A percentile compares a stretch with the other conserved stretches of the same genome.
Evolutionary conservation across 2,329 filamentous ascomycete species (phyloP).

Genomic region (Penicillium sp.): DNA sequence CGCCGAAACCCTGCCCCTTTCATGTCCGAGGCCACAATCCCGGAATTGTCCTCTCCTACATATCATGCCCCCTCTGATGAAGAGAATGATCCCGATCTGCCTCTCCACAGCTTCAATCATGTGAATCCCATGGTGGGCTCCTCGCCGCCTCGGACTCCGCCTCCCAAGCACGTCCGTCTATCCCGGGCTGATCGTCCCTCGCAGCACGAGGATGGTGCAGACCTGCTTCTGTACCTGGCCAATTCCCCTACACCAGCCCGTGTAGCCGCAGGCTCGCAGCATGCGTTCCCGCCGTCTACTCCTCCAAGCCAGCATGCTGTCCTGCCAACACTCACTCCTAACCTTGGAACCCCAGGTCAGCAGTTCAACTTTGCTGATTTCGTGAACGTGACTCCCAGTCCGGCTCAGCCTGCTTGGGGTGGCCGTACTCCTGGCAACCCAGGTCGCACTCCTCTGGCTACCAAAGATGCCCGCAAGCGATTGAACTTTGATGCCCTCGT

Average conservation of each 20-base stretch:
- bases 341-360: constrained; percentile 78
- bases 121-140: constrained; percentile 65
- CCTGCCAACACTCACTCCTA: constrained; percentile 59
- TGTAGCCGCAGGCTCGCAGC: constrained; percentile 53
- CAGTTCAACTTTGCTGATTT: constrained; percentile 95
- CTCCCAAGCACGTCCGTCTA: constrained; percentile 61
- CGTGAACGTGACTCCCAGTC: constrained; percentile 95
- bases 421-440: constrained; percentile 61
- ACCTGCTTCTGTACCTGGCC: constrained; percentile 81
- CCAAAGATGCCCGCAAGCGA: constrained; percentile 72
- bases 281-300: constrained; percentile 71
- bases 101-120: constrained; percentile 55
- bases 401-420: constrained; percentile 82
- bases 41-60: constrained; percentile 63
- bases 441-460: constrained; percentile 71
- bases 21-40: constrained; percentile 73
- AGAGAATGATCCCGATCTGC: constrained; percentile 83
- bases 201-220: constrained; percentile 78
- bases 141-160: constrained; percentile 87
- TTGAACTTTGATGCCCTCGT: constrained; percentile 83
- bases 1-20: constrained; percentile 81
- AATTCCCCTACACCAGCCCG: constrained; percentile 88
- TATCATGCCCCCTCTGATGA: constrained; percentile 61
- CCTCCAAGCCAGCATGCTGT: constrained; percentile 69
- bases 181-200: constrained; percentile 57